phyloP scores from a whole-genome alignment of 129 eudicot species.

The Tagetes patula region DNA sequence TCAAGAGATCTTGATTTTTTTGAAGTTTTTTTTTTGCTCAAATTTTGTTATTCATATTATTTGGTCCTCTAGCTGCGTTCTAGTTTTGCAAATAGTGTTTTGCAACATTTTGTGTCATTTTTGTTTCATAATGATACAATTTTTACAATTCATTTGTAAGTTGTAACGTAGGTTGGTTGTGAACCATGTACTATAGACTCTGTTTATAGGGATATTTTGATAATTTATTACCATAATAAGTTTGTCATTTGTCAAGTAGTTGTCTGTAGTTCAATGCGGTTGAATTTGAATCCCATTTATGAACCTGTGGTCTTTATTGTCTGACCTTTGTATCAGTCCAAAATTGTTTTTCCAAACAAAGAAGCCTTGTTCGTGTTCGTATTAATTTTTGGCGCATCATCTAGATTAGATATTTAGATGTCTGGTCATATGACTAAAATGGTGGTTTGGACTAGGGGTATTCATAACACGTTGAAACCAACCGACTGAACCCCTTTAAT shows the following conservation, averaged over 20 bases:
- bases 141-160: constrained; percentile 27
- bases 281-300: neutral
- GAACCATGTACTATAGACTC: constrained; percentile 31
- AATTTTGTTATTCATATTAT: constrained; percentile 40
- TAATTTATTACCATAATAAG: constrained; percentile 1
- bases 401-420: too few species aligned
- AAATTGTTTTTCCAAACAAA: too few species aligned
- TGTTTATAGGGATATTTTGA: constrained; percentile 33
- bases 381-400: too few species aligned
- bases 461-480: too few species aligned
- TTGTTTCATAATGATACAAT: constrained; percentile 24
- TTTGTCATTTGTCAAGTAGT: constrained; percentile 9
- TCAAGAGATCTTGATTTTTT: constrained; percentile 77
- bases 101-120: constrained; percentile 28
- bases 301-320: neutral
- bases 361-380: too few species aligned
- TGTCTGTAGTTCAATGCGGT: neutral
- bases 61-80: constrained; percentile 21
- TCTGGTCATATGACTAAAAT: too few species aligned
- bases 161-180: constrained; percentile 21
- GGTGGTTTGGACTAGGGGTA: too few species aligned
- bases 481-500: too few species aligned
- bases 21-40: neutral
- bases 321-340: too few species aligned
- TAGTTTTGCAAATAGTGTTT: constrained; percentile 39